A percentile compares a stretch with the other conserved stretches of the same genome.
Conservation (phyloP, 352 stramenopile species). For the Ophiocytium majus region DNA sequence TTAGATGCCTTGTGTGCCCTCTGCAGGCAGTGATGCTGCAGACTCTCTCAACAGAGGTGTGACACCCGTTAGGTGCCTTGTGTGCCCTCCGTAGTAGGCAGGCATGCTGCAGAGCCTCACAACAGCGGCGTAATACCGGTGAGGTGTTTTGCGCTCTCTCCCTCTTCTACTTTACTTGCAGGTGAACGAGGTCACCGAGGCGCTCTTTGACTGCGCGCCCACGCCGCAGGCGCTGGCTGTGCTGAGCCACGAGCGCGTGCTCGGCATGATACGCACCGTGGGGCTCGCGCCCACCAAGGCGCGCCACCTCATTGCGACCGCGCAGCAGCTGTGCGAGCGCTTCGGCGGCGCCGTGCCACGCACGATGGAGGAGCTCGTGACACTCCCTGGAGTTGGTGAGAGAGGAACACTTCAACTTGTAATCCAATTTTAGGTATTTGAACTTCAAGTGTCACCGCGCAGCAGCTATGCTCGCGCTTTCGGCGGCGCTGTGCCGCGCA, state of each 20-base stretch:
- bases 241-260: conserved; percentile 28
- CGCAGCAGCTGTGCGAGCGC: conserved; percentile 55
- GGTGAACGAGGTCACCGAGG: conserved; percentile 58
- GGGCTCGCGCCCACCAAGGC: conserved; percentile 57
- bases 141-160: too few species aligned
- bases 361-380: conserved; percentile 50
- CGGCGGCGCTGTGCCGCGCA: conserved; percentile 45
- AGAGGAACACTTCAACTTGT: neutral
- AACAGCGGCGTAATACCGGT: too few species aligned
- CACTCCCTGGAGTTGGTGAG: conserved; percentile 50
- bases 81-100: too few species aligned
- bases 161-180: too few species aligned
- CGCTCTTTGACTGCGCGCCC: conserved; percentile 47
- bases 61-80: too few species aligned
- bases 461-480: conserved; percentile 55
- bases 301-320: conserved; percentile 50
- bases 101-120: too few species aligned
- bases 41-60: too few species aligned
- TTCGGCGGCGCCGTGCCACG: conserved; percentile 52
- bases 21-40: too few species aligned
- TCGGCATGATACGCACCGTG: conserved; percentile 33
- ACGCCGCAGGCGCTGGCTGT: conserved; percentile 34
- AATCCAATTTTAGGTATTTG: neutral
- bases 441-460: conserved; percentile 33
- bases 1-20: too few species aligned